Evolutionary conservation across 2,329 filamentous ascomycete genomes (phyloP).

Genomic region (Fusarium nematophilum): DNA sequence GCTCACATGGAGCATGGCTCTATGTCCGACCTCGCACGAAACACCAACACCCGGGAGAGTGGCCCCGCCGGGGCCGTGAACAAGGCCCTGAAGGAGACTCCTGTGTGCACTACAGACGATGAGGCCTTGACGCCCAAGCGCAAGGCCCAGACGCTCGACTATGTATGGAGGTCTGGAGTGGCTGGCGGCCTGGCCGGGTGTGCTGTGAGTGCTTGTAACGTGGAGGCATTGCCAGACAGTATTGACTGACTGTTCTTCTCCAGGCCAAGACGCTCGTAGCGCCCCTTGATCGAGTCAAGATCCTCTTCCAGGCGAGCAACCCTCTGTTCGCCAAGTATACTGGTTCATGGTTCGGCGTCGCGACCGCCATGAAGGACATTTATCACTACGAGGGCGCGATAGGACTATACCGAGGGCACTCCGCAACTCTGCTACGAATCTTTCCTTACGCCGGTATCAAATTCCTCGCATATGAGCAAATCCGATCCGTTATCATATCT

Average conservation of each 20-base stretch:
- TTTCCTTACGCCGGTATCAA: conserved; percentile 99
- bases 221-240: not conserved
- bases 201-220: conserved; percentile 70
- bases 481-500: conserved; percentile 82
- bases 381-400: conserved; percentile 76
- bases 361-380: conserved; percentile 86
- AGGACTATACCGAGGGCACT: conserved; percentile 93
- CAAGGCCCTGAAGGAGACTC: conserved; percentile 48
- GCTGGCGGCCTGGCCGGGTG: conserved; percentile 93
- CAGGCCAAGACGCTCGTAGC: conserved; percentile 96
- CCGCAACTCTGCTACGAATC: conserved; percentile 90
- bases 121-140: conserved; percentile 55
- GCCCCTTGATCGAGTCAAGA: conserved; percentile 97
- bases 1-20: conserved; percentile 68
- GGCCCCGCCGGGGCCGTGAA: conserved; percentile 30
- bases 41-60: conserved; percentile 47
- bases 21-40: conserved; percentile 63
- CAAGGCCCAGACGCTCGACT: conserved; percentile 78
- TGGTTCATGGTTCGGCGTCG: conserved; percentile 86
- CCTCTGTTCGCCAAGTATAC: conserved; percentile 95
- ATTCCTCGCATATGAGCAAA: conserved; percentile 97
- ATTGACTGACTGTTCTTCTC: conserved; percentile 17
- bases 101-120: conserved; percentile 63
- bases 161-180: conserved; percentile 83
- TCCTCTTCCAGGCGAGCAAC: conserved; percentile 95